Base-by-base conservation (phyloP, 1,284 basidiomycete genomes). In the Stereum hirsutum region DNA sequence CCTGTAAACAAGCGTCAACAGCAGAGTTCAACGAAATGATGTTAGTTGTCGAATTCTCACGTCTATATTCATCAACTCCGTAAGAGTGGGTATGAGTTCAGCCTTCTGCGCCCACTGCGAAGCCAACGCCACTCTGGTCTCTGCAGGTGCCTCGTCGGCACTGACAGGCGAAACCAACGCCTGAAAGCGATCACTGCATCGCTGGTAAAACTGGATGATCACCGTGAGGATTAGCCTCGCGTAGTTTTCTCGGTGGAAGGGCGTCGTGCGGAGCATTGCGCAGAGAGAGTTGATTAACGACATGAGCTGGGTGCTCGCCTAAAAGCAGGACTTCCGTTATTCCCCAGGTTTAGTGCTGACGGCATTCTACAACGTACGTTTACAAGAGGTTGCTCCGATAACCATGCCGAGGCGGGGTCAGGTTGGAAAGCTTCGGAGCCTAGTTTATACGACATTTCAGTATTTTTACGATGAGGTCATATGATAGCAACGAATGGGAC, bases 141-240 rank as follows among this genome's bases (percentile, higher is more conserved):
- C 69, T 19, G 63, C 54, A 12, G 69, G 69, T 25, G 59, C 43
- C 24, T 62, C 62, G 20, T 55, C 49, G n/a, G 58, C 50, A 26
- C 58, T 54, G 25, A 59, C 60, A 6, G 70, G 58, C 0, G 78
- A 70, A 19, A 87, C 81, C 8, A 91, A 69, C 48, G 74, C 78
- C 52, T 89, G 82, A 63, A 91, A 98, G 24, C 84, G 74, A 54
- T 92, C 84, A 52, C 86, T 91, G 56, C 93, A 96, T 31, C 87
- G 80, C 58, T 96, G 91, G 57, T 98, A 98, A 60, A 94, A 98
- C 59, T 97, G 93, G 28, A 96, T 90, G 40, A 98, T 87, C 33
- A 97, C 87, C n/a, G 88, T 85, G 20, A 99, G 75, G 48, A 99
- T 92, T 30, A 99, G 69, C n/a, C 91, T 78, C 24, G 90, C 84